phyloP scores from a whole-genome alignment of 2,329 filamentous ascomycete genomes.

The Fusarium transvaalense region DNA sequence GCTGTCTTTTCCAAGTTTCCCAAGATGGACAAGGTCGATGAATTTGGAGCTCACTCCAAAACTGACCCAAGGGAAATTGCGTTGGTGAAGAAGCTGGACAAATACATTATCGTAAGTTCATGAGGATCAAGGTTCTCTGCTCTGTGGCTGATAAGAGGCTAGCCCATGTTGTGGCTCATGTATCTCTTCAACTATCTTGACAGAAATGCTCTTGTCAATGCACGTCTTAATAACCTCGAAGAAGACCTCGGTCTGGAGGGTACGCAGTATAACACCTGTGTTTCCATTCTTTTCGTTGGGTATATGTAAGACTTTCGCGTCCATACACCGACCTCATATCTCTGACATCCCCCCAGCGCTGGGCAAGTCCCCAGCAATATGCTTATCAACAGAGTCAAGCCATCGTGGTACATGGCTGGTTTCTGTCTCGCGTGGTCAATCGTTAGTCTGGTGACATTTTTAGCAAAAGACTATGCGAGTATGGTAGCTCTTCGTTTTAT shows the following conservation, averaged over 20 bases:
- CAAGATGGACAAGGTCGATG: conserved; percentile 38
- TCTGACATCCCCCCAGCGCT: background rate
- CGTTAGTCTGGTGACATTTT: conserved; percentile 56
- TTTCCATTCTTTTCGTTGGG: conserved; percentile 55
- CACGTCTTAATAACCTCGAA: conserved; percentile 65
- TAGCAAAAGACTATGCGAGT: conserved; percentile 57
- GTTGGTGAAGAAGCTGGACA: conserved; percentile 38
- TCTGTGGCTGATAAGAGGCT: background rate
- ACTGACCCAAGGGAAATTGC: conserved; percentile 41
- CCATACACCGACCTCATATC: fast-evolving
- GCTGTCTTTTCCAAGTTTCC: conserved; percentile 32
- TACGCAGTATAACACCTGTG: conserved; percentile 51
- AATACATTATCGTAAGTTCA: conserved; percentile 32
- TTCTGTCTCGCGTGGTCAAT: conserved; percentile 57
- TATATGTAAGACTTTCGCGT: conserved; percentile 40
- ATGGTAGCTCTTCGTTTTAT: conserved; percentile 60
- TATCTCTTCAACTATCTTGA: conserved; percentile 60
- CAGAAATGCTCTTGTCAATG: conserved; percentile 68
- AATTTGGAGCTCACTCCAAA: conserved; percentile 41
- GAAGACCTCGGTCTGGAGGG: conserved; percentile 62
- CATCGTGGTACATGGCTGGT: conserved; percentile 58
- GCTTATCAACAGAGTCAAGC: conserved; percentile 56
- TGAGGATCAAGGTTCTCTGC: no score
- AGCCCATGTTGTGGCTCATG: conserved; percentile 55
- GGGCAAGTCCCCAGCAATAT: conserved; percentile 56